Percentiles rank a stretch among this genome's conserved stretches.
Evolutionary conservation across 257 asterid species (phyloP).

Genomic region (Solanum gandarillasii): DNA sequence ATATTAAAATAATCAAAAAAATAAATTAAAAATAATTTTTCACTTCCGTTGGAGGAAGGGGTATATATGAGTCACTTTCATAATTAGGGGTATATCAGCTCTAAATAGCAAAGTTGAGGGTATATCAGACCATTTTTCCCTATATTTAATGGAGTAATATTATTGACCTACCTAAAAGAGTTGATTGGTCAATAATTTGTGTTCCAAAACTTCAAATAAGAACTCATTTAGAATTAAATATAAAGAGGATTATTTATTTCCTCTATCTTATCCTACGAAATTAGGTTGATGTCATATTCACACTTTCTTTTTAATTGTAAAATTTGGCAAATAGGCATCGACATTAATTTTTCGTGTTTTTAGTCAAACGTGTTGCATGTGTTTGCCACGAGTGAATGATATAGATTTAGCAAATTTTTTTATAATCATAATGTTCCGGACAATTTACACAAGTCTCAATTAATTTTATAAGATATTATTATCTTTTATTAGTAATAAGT

Average conservation of each 20-base stretch:
- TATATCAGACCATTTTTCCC: no score
- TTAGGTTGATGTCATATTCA: not conserved
- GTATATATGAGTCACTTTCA: not conserved
- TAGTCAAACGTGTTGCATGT: not conserved
- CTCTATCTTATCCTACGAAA: not conserved
- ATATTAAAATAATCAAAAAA: no score
- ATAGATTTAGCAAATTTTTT: not conserved
- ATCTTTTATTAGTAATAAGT: no score
- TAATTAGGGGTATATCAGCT: not conserved
- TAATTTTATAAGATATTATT: no score
- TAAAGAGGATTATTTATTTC: not conserved
- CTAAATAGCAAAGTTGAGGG: no score
- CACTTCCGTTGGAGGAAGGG: no score
- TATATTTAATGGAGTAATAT: not conserved
- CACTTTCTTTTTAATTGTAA: not conserved
- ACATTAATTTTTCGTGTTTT: not conserved
- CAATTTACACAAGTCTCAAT: not conserved
- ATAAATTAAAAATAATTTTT: no score
- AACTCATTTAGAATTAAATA: no score
- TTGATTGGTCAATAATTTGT: not conserved
- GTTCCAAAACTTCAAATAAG: no score
- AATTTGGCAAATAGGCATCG: not conserved
- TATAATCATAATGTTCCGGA: not conserved
- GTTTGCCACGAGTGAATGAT: not conserved
- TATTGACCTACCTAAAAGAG: not conserved